Evolutionary conservation across 768 basidiomycete genomes (phyloP), one percentile per base, ranked within the genome.

Genomic region (Russula abietina): DNA sequence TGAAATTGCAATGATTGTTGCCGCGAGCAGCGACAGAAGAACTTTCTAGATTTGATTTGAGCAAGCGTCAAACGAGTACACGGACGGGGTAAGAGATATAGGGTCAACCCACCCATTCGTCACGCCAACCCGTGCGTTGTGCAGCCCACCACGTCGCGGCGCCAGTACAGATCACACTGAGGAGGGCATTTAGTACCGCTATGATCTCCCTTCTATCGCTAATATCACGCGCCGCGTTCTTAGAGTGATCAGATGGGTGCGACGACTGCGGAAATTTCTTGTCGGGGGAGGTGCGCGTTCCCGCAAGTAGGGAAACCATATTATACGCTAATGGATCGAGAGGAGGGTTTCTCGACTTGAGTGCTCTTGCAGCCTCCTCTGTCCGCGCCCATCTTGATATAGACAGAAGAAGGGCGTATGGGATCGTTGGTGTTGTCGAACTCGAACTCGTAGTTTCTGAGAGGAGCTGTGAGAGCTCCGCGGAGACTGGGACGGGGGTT

Each of bases 241-340:
- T 33, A 79, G 80, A 61, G 79, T 79, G 61, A 72, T 74, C 24
- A 77, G 79, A 26, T 76, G 79, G 4, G 69, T 61, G 67, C 84
- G 82, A 33, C 11, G 30, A 12, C 10, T 74, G 66, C 36, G 84
- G 84, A 63, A 90, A 88, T 39, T 79, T 83, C 58, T 87, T 82
- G 61, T 88, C 84, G 24, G 91, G 91, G 7, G 89, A 89, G n/a
- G 90, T 86, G 49, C 79, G 82, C 7, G 86, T 80, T 41, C 91
- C 91, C 17, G 91, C 89, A 6, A 93, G 82, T 39, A 93, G 76
- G 22, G 89, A 75, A 43, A 91, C 75, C 84, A 90, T 91, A 7
- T 79, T 75, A 71, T 89, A 92, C 16, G 80, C 76, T 24, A 75
- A 74, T 5, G 83, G 75, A 61, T 83, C 73, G 52, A 91, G 75